phyloP scores from a whole-genome alignment of 352 stramenopile species.

The Pythium grandisporangium region DNA sequence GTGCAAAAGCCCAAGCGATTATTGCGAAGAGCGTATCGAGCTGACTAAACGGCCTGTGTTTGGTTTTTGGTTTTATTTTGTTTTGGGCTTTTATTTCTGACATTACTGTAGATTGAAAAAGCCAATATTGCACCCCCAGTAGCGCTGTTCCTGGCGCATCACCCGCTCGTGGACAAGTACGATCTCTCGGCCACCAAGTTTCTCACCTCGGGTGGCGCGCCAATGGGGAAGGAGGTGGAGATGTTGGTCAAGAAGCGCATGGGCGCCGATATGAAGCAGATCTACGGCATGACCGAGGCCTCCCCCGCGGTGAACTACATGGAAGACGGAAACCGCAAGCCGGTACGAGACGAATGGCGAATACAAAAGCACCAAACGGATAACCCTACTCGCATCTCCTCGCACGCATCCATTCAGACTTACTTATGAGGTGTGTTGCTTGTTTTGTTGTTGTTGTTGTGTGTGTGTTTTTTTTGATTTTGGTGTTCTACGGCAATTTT shows the following conservation, averaged over 20 bases:
- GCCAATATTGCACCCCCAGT: conserved; percentile 85
- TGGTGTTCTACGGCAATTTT: too few relatives aligned
- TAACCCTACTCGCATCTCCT: too few relatives aligned
- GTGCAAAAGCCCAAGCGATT: too few relatives aligned
- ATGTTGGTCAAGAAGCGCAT: conserved; percentile 42
- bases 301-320: conserved; percentile 18
- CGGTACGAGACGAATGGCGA: too few relatives aligned
- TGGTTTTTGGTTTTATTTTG: too few relatives aligned
- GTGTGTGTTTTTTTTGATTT: too few relatives aligned
- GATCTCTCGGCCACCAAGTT: conserved; percentile 76
- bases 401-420: too few relatives aligned
- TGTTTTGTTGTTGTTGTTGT: too few relatives aligned
- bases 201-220: conserved; percentile 66
- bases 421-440: background rate
- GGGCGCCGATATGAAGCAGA: conserved; percentile 20
- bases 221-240: conserved; percentile 61
- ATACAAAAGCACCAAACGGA: too few relatives aligned
- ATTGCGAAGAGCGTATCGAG: background rate
- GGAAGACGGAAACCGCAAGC: conserved; percentile 10
- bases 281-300: conserved; percentile 33
- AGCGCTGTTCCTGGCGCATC: conserved; percentile 72
- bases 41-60: background rate
- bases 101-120: conserved; percentile 10
- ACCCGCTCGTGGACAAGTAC: conserved; percentile 88
- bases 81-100: too few relatives aligned